A percentile compares a stretch with the other conserved stretches of the same genome.
Evolutionary conservation across 345 rosid species (phyloP).

Genomic region (Camelina hispida): DNA sequence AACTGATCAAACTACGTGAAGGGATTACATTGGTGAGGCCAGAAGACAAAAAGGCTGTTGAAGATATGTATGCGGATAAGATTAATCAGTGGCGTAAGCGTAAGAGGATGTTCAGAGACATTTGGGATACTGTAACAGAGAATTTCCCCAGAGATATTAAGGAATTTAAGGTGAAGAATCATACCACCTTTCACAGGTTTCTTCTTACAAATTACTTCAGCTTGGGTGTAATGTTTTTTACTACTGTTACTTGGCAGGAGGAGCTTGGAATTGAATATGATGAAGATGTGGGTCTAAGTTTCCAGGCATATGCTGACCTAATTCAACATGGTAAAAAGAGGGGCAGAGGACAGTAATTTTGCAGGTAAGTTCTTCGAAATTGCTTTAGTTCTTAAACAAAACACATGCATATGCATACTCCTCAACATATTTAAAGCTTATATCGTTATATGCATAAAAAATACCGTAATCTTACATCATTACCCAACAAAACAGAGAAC

Average conservation of each 20-base stretch:
- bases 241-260: slow-evolving; percentile 59
- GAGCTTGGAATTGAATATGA: slow-evolving; percentile 91
- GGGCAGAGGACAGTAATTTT: slow-evolving; percentile 51
- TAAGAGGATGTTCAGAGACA: slow-evolving; percentile 90
- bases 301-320: slow-evolving; percentile 66
- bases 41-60: slow-evolving; percentile 73
- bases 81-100: slow-evolving; percentile 86
- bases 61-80: slow-evolving; percentile 62
- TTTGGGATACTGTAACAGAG: slow-evolving; percentile 92
- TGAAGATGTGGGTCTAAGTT: slow-evolving; percentile 77
- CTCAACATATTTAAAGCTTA: slow-evolving; percentile 29
- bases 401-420: slow-evolving; percentile 29
- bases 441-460: slow-evolving; percentile 34
- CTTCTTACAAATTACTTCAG: slow-evolving; percentile 1
- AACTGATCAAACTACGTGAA: slow-evolving; percentile 64
- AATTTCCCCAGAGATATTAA: slow-evolving; percentile 78
- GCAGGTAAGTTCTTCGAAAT: slow-evolving; percentile 28
- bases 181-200: slow-evolving; percentile 10
- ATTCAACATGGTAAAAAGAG: slow-evolving; percentile 67
- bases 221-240: slow-evolving; percentile 28
- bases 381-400: slow-evolving; percentile 30
- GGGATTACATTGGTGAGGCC: slow-evolving; percentile 84
- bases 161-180: slow-evolving; percentile 72
- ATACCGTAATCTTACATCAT: slow-evolving; percentile 9
- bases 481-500: slow-evolving; percentile 1